phyloP scores from a whole-genome alignment of 129 eudicot genomes.

The Escallonia rubra region DNA sequence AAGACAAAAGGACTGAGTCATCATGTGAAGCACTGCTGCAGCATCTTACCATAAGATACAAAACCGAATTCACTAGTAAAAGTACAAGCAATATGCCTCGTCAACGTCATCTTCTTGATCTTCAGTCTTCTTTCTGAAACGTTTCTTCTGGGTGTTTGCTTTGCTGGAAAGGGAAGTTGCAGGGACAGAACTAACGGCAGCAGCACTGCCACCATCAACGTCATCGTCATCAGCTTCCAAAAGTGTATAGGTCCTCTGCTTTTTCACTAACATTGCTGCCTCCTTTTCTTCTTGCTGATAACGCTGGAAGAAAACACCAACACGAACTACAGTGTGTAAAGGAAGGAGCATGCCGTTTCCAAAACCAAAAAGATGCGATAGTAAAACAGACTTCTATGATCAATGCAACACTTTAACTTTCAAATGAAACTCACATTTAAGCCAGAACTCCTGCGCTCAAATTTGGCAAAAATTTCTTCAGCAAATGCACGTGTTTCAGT shows the following conservation, averaged over 20 bases:
- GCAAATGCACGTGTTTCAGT: constrained; percentile 57
- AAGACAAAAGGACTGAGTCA: constrained; percentile 30
- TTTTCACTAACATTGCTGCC: constrained; percentile 69
- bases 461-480: constrained; percentile 55
- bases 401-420: neutral
- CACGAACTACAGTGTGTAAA: constrained; percentile 1
- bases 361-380: neutral
- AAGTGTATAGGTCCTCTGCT: constrained; percentile 71
- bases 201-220: constrained; percentile 26
- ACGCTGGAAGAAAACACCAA: constrained; percentile 30
- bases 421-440: constrained; percentile 44
- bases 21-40: constrained; percentile 20
- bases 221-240: constrained; percentile 84
- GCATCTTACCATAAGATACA: constrained; percentile 32
- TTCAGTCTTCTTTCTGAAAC: constrained; percentile 73
- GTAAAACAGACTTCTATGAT: neutral
- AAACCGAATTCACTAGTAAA: constrained; percentile 26
- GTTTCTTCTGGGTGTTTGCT: constrained; percentile 43
- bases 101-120: constrained; percentile 70
- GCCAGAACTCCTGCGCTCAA: constrained; percentile 54
- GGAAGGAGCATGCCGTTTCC: neutral
- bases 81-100: constrained; percentile 57
- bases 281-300: constrained; percentile 81
- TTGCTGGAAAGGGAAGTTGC: constrained; percentile 38
- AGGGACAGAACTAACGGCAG: constrained; percentile 16